A percentile compares a stretch with the other conserved stretches of the same genome.
Conservation (phyloP, 2,329 filamentous ascomycete species). For the Diaporthe aspalathi region DNA sequence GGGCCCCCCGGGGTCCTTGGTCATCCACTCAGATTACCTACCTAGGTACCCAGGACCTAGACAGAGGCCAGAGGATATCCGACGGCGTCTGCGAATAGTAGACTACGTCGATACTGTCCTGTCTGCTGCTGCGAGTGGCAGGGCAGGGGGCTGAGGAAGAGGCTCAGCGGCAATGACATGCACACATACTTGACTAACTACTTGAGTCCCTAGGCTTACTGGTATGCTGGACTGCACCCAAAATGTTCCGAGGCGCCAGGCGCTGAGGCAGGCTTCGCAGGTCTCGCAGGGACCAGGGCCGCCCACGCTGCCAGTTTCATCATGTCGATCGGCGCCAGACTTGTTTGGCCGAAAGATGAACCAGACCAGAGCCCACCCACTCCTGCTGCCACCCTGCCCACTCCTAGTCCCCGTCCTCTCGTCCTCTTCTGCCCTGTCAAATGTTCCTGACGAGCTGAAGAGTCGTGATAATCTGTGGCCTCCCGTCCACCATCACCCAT, state of each 20-base stretch:
- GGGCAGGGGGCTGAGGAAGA: background rate
- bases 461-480: background rate
- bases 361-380: constrained; percentile 13
- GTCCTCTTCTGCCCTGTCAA: background rate
- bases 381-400: background rate
- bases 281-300: constrained; percentile 17
- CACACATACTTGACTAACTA: no score
- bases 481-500: background rate
- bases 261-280: background rate
- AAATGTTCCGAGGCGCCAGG: no score
- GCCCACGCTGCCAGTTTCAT: constrained; percentile 30
- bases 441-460: background rate
- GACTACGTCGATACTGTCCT: no score
- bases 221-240: no score
- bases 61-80: no score
- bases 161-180: background rate
- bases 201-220: no score
- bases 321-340: constrained; percentile 28
- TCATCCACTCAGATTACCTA: background rate
- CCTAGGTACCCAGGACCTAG: no score
- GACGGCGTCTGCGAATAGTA: no score
- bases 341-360: constrained; percentile 33
- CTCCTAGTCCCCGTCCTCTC: background rate
- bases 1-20: background rate
- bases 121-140: background rate